Evolutionary conservation across 768 basidiomycete genomes (phyloP), one percentile per base, ranked within the genome.

Genomic region (Rhodotorula diobovata): DNA sequence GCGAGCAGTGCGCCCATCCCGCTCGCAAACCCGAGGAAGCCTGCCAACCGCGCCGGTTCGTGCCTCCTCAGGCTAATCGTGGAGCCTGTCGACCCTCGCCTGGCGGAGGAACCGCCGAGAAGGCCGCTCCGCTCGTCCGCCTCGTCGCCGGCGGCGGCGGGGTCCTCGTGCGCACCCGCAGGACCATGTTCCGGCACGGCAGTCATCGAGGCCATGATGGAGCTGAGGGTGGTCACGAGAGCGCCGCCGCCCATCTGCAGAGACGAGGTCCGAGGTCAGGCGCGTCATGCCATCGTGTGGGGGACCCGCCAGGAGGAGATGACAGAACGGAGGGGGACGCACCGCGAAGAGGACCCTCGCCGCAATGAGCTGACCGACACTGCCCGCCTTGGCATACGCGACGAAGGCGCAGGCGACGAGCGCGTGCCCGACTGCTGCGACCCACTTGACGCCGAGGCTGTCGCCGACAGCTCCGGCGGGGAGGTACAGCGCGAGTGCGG

Each of bases 1-100:
- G 73, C 68, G 32, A 74, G n/a, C 5, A 74, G 51, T 0, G 73
- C 73, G 11, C 73, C 73, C 1, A 57, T 14, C 2, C 73, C 73
- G 9, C 66, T 62, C 3, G 66, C 58, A 48, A 74, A 70, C 7
- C 68, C 73, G 12, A 70, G 34, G 9, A 74, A 4, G 15, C 73
- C 73, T 10, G 69, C 73, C 25, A 70, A 46, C 16, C 62, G 30
- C 7, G 50, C 66, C 2, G 51, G 25, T 11, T 25, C 39, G n/a
- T 56, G 20, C 32, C n/a, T 20, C 6, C 37, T n/a, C n/a, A 30
- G 2, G n/a, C 21, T 23, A 21, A 18, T 16, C 32, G 10, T 34
- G 7, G n/a, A 53, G n/a, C 4, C n/a, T 14, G 25, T 16, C 30
- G 51, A 30, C 5, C n/a, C 15, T 28, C n/a, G 51, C 51, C 30